Evolutionary conservation across 2,329 filamentous ascomycete genomes (phyloP).

Genomic region (Diplocarpon rosae): DNA sequence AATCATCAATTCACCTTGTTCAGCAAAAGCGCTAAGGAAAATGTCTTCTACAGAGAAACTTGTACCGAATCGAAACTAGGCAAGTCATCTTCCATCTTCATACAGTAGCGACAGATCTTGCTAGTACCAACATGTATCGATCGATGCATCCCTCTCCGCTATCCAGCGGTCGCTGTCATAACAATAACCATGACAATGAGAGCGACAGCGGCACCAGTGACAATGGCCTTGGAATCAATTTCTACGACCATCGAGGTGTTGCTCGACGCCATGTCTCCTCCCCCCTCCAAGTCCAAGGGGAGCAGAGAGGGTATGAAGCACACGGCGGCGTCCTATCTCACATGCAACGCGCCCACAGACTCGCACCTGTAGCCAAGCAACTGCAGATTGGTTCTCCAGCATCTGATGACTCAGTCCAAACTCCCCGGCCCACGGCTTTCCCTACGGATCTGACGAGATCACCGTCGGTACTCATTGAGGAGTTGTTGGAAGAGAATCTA

Average conservation of each 20-base stretch:
- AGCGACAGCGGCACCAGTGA: neutral
- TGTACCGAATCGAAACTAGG: too few relatives aligned
- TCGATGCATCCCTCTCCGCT: neutral
- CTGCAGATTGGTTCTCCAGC: neutral
- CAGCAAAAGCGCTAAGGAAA: too few relatives aligned
- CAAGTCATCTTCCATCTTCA: neutral
- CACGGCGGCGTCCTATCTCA: neutral
- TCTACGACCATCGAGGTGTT: slow-evolving; percentile 9
- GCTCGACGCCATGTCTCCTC: neutral
- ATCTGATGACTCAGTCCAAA: neutral
- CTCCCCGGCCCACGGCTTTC: neutral
- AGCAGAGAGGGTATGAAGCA: neutral
- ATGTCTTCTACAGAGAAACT: too few relatives aligned
- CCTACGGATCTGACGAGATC: neutral
- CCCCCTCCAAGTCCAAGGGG: neutral
- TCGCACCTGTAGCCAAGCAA: neutral
- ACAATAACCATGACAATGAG: neutral
- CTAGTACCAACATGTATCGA: neutral
- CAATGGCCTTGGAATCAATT: slow-evolving; percentile 10
- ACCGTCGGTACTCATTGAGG: slow-evolving; percentile 12
- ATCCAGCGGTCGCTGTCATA: neutral
- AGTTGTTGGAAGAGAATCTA: slow-evolving; percentile 19
- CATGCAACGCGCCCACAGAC: too few relatives aligned
- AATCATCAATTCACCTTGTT: too few relatives aligned
- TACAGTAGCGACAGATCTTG: neutral